Evolutionary conservation across 2,329 filamentous ascomycete species (phyloP), one percentile per base, ranked within the genome.

Genomic region (Aspergillus ustus): DNA sequence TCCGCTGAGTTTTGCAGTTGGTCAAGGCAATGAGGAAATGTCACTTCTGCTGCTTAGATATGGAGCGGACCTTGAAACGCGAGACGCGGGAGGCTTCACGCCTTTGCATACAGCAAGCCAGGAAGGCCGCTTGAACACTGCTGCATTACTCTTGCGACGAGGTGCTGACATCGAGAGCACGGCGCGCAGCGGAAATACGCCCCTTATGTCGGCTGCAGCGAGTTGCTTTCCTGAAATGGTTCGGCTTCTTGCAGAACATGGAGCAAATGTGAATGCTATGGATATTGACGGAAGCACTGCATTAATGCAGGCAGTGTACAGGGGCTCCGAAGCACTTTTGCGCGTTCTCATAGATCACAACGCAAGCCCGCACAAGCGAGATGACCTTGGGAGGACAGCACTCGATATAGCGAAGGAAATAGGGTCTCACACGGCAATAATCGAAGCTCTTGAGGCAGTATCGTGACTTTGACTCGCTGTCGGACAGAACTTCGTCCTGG

Each of bases 261-360:
- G 67, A 0, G 69, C 67, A 1, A 52, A 69, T 25, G 45, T 71
- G 4, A 66, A 74, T 57, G 57, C 49, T 2, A 51, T 40, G 7
- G 62, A 63, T 13, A 43, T 46, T 6, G 15, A 15, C 43, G 62
- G 63, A 1, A 40, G 22, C 6, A 67, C 66, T 13, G 56, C 62
- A 3, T 52, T 67, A 4, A 63, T 53, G 17, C 15, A 53, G 7
- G 63, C 66, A n/a, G 54, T 55, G 9, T 43, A 43, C 31, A 17
- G 17, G n/a, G 51, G 48, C 4, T 43, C 11, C 13, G 37, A 55
- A n/a, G 51, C 31, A 8, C 8, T 61, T 15, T 17, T 60, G 8
- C 22, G 52, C 7, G 15, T 67, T 13, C 43, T 67, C 37, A 20
- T 63, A 40, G 15, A 57, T n/a, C 9, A 40, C n/a, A 37, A 44